Evolutionary conservation across 495 filamentous ascomycete species (phyloP).

Genomic region (Clohesyomyces aquaticus): DNA sequence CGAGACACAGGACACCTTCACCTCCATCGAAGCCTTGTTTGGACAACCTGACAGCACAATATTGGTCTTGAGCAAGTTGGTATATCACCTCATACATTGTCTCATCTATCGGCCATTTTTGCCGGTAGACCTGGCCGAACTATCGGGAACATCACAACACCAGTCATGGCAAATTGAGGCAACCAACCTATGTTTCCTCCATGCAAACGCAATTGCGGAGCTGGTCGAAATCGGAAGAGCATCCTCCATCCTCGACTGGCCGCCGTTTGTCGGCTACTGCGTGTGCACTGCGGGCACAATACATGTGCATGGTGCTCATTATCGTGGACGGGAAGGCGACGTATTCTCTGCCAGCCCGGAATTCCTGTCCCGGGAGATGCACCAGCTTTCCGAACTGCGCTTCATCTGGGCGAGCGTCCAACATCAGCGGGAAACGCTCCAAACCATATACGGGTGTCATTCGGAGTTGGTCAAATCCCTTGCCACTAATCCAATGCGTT

Average conservation of each 20-base stretch:
- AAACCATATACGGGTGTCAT: slow-evolving; percentile 72
- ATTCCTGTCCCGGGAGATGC: slow-evolving; percentile 75
- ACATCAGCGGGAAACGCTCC: slow-evolving; percentile 76
- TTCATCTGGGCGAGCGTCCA: slow-evolving; percentile 76
- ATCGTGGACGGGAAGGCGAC: slow-evolving; percentile 67
- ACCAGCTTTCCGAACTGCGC: slow-evolving; percentile 72
- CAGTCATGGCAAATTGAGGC: slow-evolving; percentile 91
- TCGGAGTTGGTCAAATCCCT: slow-evolving; percentile 73
- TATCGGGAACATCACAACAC: slow-evolving; percentile 77
- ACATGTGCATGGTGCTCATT: slow-evolving; percentile 82
- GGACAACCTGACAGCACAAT: slow-evolving; percentile 76
- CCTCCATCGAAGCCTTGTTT: slow-evolving; percentile 72
- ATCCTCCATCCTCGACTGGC: slow-evolving; percentile 73
- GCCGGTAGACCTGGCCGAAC: slow-evolving; percentile 77
- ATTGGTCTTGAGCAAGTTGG: slow-evolving; percentile 77
- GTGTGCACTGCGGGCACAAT: slow-evolving; percentile 82
- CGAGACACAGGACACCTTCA: slow-evolving; percentile 77
- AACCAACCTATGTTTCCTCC: slow-evolving; percentile 82
- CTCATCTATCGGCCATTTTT: slow-evolving; percentile 84
- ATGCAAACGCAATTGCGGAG: slow-evolving; percentile 84
- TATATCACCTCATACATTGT: slow-evolving; percentile 84
- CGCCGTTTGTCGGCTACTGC: slow-evolving; percentile 79
- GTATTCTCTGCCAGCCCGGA: slow-evolving; percentile 68
- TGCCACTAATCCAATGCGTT: slow-evolving; percentile 65
- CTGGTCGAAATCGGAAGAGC: slow-evolving; percentile 74